These are phyloP conservation scores for Miscanthus lutarioriparius DNA, from an alignment of 176 grass and related monocot genomes.

Conservation along the genomic window DNA sequence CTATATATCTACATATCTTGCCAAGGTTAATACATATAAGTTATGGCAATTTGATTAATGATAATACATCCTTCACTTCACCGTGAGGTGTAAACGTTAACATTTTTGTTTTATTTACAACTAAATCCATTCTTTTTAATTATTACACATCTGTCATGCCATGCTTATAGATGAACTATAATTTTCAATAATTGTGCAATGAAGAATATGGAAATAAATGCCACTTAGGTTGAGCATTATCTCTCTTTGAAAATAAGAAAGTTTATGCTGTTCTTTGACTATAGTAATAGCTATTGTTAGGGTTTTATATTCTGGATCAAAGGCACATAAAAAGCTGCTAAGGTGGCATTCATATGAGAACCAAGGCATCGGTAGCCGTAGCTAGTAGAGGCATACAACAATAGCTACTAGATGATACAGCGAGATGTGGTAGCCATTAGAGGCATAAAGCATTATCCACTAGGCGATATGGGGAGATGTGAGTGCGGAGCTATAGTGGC, in stretches of 20 bases:
- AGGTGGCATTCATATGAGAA: not conserved
- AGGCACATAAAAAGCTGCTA: not conserved
- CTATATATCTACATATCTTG: no score
- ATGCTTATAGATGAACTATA: slow-evolving; percentile 10
- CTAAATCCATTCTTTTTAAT: not conserved
- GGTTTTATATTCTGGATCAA: not conserved
- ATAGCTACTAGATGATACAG: not conserved
- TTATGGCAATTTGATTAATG: not conserved
- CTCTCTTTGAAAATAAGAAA: not conserved
- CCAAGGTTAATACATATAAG: no score
- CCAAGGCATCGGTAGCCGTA: not conserved
- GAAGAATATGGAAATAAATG: not conserved
- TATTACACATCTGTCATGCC: not conserved
- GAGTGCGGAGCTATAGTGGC: not conserved
- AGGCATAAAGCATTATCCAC: not conserved
- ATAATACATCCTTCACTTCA: not conserved
- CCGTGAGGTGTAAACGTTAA: not conserved
- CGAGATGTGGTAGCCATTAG: not conserved
- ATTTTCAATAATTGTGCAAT: not conserved
- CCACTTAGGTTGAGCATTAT: not conserved
- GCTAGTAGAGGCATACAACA: not conserved
- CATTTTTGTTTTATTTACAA: not conserved
- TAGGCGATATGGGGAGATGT: not conserved
- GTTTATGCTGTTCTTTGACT: not conserved
- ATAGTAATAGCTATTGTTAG: not conserved